phyloP scores from a whole-genome alignment of 106 monocot species.

The Platanthera zijinensis region DNA sequence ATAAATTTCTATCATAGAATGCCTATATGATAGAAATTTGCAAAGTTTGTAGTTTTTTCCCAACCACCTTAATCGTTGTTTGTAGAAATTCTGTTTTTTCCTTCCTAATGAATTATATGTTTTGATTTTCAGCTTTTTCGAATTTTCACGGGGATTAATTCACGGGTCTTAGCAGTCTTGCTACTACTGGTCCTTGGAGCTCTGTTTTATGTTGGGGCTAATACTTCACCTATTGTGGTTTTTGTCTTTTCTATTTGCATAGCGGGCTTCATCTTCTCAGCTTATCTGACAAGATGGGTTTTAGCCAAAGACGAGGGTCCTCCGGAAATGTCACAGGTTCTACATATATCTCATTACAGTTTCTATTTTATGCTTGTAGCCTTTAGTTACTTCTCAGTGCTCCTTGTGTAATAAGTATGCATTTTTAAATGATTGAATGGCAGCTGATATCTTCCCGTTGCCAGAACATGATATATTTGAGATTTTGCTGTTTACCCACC shows the following conservation, averaged over 20 bases:
- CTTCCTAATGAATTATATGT: slow-evolving; percentile 9
- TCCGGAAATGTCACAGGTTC: slow-evolving; percentile 94
- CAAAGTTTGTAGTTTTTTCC: neutral
- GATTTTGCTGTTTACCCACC: neutral
- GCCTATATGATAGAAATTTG: neutral
- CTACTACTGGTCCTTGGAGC: slow-evolving; percentile 56
- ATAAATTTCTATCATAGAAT: slow-evolving; percentile 3
- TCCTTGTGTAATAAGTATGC: neutral
- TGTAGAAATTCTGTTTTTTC: neutral
- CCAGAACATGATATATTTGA: neutral
- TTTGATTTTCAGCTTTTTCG: slow-evolving; percentile 57
- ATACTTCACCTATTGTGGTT: slow-evolving; percentile 78
- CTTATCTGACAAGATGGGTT: slow-evolving; percentile 96
- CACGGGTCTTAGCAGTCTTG: slow-evolving; percentile 59
- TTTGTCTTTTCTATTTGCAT: slow-evolving; percentile 86
- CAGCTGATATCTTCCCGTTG: neutral
- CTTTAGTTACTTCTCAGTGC: neutral
- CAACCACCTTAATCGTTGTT: neutral
- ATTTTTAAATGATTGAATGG: neutral
- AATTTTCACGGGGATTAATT: slow-evolving; percentile 65
- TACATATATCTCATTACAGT: neutral
- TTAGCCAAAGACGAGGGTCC: slow-evolving; percentile 98
- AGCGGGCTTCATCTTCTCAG: slow-evolving; percentile 73
- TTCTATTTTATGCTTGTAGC: neutral
- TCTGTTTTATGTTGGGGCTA: slow-evolving; percentile 76